These are phyloP conservation scores for Nidularia sp. DNA, from an alignment of 768 basidiomycete species.

Conservation along the genomic window DNA sequence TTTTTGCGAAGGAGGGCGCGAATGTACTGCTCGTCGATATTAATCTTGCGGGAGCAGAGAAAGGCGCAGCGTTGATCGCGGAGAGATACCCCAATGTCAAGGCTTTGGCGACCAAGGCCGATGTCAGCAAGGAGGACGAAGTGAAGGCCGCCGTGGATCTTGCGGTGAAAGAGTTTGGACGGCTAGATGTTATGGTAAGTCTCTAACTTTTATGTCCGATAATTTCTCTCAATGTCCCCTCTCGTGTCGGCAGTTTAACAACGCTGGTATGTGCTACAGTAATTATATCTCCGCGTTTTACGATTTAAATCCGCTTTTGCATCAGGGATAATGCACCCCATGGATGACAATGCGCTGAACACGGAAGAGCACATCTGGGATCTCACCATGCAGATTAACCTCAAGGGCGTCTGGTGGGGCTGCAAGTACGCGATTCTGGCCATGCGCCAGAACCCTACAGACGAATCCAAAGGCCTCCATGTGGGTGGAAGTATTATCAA, in stretches of 20 bases:
- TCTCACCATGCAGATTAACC: constrained; percentile 87
- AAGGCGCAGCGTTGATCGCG: constrained; percentile 57
- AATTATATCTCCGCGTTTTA: background rate
- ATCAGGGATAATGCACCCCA: constrained; percentile 95
- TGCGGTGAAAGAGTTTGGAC: constrained; percentile 83
- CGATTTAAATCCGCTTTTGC: background rate
- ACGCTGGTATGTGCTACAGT: constrained; percentile 54
- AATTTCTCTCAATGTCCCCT: no score
- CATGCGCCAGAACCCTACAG: constrained; percentile 90
- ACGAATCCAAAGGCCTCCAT: constrained; percentile 75
- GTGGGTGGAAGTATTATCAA: constrained; percentile 93
- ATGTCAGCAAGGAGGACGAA: constrained; percentile 87
- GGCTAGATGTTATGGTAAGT: constrained; percentile 90
- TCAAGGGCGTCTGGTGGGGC: constrained; percentile 99
- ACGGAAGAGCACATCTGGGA: constrained; percentile 98
- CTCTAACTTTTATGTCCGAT: no score
- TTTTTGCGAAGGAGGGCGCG: constrained; percentile 96
- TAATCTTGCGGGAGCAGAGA: constrained; percentile 71
- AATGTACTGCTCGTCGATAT: constrained; percentile 86
- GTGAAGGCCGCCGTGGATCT: constrained; percentile 77
- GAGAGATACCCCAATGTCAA: constrained; percentile 67
- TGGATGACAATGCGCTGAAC: constrained; percentile 91
- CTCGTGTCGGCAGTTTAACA: constrained; percentile 69
- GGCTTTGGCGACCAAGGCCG: constrained; percentile 67
- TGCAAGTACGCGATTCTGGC: constrained; percentile 97